These are phyloP conservation scores for Acer negundo DNA, from an alignment of 345 rosid species.

Conservation along the genomic window DNA sequence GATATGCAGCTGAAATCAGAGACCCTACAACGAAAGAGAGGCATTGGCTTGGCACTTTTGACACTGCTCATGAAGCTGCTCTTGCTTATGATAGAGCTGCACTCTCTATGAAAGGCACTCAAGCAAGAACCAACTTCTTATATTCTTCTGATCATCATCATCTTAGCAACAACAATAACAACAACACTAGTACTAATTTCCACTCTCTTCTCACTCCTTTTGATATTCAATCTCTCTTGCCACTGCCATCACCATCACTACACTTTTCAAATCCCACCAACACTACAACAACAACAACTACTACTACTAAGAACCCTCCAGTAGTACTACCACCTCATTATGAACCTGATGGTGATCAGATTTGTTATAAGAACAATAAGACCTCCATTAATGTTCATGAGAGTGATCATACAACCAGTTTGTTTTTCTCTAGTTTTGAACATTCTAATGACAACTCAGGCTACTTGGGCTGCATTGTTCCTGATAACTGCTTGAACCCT, in stretches of 20 bases:
- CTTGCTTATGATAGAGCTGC: slow-evolving; percentile 98
- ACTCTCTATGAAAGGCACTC: slow-evolving; percentile 90
- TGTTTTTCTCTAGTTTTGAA: slow-evolving; percentile 43
- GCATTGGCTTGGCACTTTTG: slow-evolving; percentile 97
- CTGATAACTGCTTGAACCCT: slow-evolving; percentile 85
- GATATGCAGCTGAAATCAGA: slow-evolving; percentile 95
- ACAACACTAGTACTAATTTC: slow-evolving; percentile 34
- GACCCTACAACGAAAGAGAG: slow-evolving; percentile 98
- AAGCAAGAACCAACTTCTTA: slow-evolving; percentile 86
- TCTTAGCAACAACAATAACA: no score
- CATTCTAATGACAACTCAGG: slow-evolving; percentile 60
- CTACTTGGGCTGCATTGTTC: slow-evolving; percentile 91
- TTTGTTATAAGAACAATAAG: not conserved
- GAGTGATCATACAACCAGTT: slow-evolving; percentile 38
- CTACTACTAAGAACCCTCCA: not conserved
- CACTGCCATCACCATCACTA: slow-evolving; percentile 36
- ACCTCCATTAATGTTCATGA: slow-evolving; percentile 1
- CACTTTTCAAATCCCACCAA: slow-evolving; percentile 22
- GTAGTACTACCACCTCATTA: not conserved
- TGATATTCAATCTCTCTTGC: slow-evolving; percentile 51
- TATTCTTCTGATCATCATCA: slow-evolving; percentile 27
- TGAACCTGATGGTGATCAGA: slow-evolving; percentile 30
- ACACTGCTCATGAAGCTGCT: slow-evolving; percentile 98
- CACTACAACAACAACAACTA: not conserved
- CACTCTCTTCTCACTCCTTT: slow-evolving; percentile 51